Conservation (phyloP, 345 rosid genomes). For the Angophora floribunda region DNA sequence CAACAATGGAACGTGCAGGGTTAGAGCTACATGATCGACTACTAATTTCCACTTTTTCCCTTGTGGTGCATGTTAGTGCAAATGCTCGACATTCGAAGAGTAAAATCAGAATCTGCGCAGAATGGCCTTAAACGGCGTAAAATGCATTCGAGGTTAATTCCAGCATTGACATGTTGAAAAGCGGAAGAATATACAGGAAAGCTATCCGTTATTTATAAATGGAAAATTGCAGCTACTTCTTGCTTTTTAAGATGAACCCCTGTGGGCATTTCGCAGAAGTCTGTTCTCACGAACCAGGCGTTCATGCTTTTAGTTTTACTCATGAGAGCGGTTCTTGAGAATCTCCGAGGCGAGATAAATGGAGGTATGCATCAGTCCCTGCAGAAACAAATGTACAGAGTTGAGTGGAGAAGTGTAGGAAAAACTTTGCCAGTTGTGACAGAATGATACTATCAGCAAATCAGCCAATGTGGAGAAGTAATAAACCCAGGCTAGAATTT, state of each 20-base stretch:
- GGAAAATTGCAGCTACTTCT: not conserved
- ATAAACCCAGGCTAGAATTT: not conserved
- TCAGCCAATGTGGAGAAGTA: not conserved
- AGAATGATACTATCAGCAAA: not conserved
- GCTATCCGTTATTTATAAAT: not conserved
- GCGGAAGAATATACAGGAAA: not conserved
- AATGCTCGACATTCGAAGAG: not conserved
- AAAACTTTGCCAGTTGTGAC: not conserved
- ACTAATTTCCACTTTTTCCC: not conserved
- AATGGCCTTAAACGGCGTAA: not conserved
- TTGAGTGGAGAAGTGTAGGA: not conserved
- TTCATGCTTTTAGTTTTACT: not conserved
- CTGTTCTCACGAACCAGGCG: not conserved
- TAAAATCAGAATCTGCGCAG: not conserved
- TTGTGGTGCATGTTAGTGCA: not conserved
- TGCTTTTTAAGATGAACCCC: not conserved
- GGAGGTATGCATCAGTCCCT: constrained; percentile 91
- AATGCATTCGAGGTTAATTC: not conserved
- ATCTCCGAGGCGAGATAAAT: constrained; percentile 54
- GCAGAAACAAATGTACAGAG: not conserved
- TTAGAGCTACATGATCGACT: not conserved
- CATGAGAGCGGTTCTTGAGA: constrained; percentile 74
- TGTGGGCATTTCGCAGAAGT: not conserved
- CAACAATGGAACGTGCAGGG: not conserved
- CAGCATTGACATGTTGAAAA: not conserved